A percentile compares a stretch with the other conserved stretches of the same genome.
phyloP scores from a whole-genome alignment of 768 basidiomycete species.

The Podaxis sp. region DNA sequence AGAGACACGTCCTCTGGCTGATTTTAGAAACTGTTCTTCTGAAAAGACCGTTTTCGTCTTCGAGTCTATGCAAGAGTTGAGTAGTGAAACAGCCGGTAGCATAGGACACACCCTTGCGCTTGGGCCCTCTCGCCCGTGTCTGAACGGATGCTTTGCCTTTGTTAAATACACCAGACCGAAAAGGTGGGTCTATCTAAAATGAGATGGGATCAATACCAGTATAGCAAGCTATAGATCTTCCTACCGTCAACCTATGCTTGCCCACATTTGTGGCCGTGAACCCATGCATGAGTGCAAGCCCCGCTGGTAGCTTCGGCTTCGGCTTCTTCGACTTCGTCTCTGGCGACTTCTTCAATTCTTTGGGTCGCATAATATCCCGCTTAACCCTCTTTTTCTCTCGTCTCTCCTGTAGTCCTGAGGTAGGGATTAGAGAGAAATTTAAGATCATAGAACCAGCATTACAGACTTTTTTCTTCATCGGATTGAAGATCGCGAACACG shows the following conservation, averaged over 20 bases:
- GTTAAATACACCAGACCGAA: slow-evolving; percentile 55
- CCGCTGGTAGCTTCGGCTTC: slow-evolving; percentile 41
- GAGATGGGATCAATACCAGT: not conserved
- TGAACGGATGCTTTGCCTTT: slow-evolving; percentile 64
- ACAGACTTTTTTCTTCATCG: slow-evolving; percentile 27
- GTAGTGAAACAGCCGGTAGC: not conserved
- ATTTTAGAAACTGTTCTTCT: slow-evolving; percentile 46
- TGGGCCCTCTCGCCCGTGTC: slow-evolving; percentile 26
- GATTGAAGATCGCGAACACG: slow-evolving; percentile 14
- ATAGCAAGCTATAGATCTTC: slow-evolving; percentile 10
- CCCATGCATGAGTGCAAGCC: slow-evolving; percentile 67
- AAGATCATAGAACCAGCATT: not conserved
- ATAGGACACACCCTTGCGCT: slow-evolving; percentile 26
- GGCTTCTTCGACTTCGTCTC: slow-evolving; percentile 22
- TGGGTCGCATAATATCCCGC: slow-evolving; percentile 49
- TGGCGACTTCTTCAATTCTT: slow-evolving; percentile 18
- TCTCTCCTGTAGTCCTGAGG: slow-evolving; percentile 61
- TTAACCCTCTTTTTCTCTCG: slow-evolving; percentile 63
- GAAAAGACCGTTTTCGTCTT: slow-evolving; percentile 35
- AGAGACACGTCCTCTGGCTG: slow-evolving; percentile 12
- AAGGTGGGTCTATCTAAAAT: slow-evolving; percentile 41
- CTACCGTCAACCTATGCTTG: slow-evolving; percentile 60
- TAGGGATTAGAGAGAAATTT: not conserved
- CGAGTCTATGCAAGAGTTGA: not conserved
- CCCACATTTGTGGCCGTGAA: slow-evolving; percentile 65